Evolutionary conservation across 352 stramenopile species (phyloP), one percentile per base, ranked within the genome.

Genomic region (Stramenopiles sp.): DNA sequence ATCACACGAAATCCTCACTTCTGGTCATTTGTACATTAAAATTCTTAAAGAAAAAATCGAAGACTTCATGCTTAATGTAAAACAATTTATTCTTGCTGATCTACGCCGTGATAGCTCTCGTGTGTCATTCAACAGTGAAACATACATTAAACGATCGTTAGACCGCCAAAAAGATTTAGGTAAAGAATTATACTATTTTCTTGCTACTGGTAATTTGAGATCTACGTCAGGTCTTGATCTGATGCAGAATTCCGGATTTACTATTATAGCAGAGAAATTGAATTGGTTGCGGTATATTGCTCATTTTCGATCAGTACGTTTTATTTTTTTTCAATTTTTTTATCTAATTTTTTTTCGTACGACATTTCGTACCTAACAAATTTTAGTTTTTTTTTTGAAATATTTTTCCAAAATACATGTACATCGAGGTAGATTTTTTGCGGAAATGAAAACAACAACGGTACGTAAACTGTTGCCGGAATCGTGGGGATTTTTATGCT

Each of bases 401-500:
- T n/a, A n/a, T n/a, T n/a, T n/a, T n/a, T n/a, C n/a, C n/a, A n/a
- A n/a, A n/a, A n/a, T n/a, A n/a, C n/a, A n/a, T n/a, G 80, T 99
- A 19, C 84, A 99, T 51, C 69, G 86, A 56, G 85, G 85, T 18
- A 76, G 93, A 51, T 99, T 96, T 52, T 96, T 96, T 53, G 95
- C 83, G 23, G 84, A 91, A 46, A 75, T 97, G 19, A 91, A 92
- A 48, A 81, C 79, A 29, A 62, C 83, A n/a, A 15, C 10, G 15
- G 85, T 85, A 8, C 65, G 85, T 44, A 90, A 84, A 3, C 56
- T 98, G 42, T 85, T 97, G 56, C 73, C 81, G 35, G 91, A 67
- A 28, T 84, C 97, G 59, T 99, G 83, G 80, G 87, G 85, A 23
- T 96, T 99, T 83, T 59, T 99, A 8, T 83, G 83, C 62, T 81